Evolutionary conservation across 2,329 filamentous ascomycete species (phyloP).

Genomic region (Hysterium pulicare): DNA sequence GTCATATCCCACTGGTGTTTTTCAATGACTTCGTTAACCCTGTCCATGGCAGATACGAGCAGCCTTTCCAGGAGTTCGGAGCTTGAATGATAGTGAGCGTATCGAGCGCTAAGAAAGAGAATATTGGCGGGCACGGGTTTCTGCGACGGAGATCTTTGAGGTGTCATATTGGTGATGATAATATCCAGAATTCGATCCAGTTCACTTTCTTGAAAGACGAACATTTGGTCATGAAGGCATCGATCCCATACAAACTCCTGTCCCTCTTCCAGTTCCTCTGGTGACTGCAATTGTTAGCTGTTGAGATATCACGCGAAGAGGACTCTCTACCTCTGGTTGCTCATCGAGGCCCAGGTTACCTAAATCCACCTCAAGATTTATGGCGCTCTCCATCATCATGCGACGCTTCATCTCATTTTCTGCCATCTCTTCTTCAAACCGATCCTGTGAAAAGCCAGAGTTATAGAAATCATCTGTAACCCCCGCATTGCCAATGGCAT

Average conservation of each 20-base stretch:
- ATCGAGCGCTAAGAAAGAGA: constrained; percentile 90
- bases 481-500: constrained; percentile 77
- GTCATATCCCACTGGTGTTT: constrained; percentile 99
- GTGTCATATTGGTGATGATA: constrained; percentile 96
- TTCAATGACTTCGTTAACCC: constrained; percentile 97
- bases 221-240: constrained; percentile 98
- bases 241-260: constrained; percentile 96
- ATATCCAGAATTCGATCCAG: constrained; percentile 89
- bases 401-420: constrained; percentile 92
- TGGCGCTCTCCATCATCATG: constrained; percentile 99
- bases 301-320: no score
- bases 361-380: constrained; percentile 92
- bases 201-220: constrained; percentile 95
- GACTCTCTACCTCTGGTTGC: constrained; percentile 83
- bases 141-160: constrained; percentile 90
- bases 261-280: constrained; percentile 81
- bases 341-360: constrained; percentile 96
- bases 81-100: constrained; percentile 94
- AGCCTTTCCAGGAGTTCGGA: constrained; percentile 77
- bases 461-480: constrained; percentile 90
- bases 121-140: constrained; percentile 98
- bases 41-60: constrained; percentile 83
- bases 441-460: constrained; percentile 84
- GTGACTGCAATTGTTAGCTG: constrained; percentile 28
- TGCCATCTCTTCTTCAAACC: constrained; percentile 94